phyloP scores from a whole-genome alignment of 2,329 filamentous ascomycete species.

The Bipolaris victoriae region DNA sequence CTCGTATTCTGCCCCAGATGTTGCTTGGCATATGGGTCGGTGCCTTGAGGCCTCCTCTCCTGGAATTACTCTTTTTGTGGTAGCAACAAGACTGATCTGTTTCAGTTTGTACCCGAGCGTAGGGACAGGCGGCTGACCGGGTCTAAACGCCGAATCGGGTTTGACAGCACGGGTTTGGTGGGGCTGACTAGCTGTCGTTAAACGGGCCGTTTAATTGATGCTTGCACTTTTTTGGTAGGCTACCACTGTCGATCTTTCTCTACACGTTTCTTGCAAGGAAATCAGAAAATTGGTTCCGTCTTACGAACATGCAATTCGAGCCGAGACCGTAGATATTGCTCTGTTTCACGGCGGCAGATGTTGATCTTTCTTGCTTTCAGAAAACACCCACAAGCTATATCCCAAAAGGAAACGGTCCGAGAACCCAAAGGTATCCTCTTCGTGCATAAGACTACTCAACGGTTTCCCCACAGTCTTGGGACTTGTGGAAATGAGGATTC shows the following conservation, averaged over 20 bases:
- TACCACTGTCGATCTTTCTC: not conserved
- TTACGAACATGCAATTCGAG: not conserved
- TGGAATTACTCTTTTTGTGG: not conserved
- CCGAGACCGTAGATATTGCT: not conserved
- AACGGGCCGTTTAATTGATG: not conserved
- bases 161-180: not conserved
- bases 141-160: not conserved
- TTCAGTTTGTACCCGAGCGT: not conserved
- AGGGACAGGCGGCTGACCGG: not conserved
- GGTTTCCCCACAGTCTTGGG: not conserved
- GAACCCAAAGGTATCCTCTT: not conserved
- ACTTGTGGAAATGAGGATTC: not conserved
- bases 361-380: not conserved
- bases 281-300: not conserved
- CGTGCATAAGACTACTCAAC: not conserved
- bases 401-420: not conserved
- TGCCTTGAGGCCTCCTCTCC: not conserved
- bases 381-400: not conserved
- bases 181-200: not conserved
- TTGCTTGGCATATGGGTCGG: not conserved
- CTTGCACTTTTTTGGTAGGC: not conserved
- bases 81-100: not conserved
- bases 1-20: not conserved
- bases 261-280: not conserved
- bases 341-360: not conserved